These are phyloP conservation scores for Noccaea bulbosa DNA, from an alignment of 345 rosid species.

Conservation along the genomic window DNA sequence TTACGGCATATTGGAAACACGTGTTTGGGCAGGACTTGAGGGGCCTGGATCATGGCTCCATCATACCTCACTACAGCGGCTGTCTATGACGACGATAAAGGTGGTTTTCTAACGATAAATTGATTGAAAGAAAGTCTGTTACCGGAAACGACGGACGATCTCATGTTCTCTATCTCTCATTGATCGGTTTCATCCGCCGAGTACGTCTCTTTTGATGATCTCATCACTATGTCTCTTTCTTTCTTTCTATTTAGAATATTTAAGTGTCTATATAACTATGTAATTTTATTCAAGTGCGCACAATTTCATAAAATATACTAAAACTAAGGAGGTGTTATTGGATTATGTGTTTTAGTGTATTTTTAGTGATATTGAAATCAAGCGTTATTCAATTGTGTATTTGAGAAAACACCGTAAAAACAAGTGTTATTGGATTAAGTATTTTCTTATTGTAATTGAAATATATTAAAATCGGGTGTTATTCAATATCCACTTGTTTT, in stretches of 20 bases:
- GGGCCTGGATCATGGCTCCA: neutral
- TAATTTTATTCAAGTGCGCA: neutral
- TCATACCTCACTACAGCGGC: neutral
- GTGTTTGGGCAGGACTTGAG: neutral
- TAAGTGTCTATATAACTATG: neutral
- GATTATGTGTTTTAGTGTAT: too few relatives aligned
- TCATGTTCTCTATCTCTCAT: conserved; percentile 18
- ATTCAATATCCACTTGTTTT: too few relatives aligned
- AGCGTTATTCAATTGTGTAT: too few relatives aligned
- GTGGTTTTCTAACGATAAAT: neutral
- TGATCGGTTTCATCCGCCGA: conserved; percentile 22
- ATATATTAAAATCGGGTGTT: too few relatives aligned
- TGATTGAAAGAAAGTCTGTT: conserved; percentile 32
- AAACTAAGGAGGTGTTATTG: too few relatives aligned
- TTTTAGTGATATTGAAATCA: too few relatives aligned
- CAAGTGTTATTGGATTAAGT: too few relatives aligned
- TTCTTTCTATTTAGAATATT: neutral
- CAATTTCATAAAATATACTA: neutral
- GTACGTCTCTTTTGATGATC: conserved; percentile 14
- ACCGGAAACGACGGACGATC: conserved; percentile 37
- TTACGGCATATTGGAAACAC: conserved; percentile 1
- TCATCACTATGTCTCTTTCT: conserved; percentile 9
- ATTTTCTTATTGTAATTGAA: too few relatives aligned
- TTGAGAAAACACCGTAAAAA: too few relatives aligned
- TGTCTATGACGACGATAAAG: neutral